Conservation (phyloP, 2,329 filamentous ascomycete species). For the Cercospora brassicicola region DNA sequence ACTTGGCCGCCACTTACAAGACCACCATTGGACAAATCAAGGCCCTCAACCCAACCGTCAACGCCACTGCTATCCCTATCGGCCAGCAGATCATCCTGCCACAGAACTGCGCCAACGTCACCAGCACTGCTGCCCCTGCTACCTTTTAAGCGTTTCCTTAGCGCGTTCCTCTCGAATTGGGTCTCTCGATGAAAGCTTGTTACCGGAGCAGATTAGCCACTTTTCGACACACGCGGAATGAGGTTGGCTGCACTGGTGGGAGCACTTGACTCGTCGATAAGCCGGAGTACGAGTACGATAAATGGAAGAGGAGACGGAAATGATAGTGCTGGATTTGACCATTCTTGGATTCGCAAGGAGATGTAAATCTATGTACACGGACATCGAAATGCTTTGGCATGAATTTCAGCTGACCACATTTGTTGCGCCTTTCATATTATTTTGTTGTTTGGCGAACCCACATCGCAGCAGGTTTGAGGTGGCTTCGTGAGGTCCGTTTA, state of each 20-base stretch:
- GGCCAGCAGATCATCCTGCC: conserved; percentile 24
- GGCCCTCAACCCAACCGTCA: conserved; percentile 28
- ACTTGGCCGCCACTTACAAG: conserved; percentile 25
- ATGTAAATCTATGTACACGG: neutral
- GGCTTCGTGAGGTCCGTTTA: neutral
- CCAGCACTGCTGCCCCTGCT: neutral
- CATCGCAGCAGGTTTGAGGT: neutral
- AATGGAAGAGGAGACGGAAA: neutral
- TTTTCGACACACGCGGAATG: neutral
- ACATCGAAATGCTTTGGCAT: neutral
- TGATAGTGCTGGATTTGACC: neutral
- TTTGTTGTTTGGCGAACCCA: neutral
- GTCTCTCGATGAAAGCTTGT: neutral
- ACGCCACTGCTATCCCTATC: conserved; percentile 20
- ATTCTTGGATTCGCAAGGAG: neutral
- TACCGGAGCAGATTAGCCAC: neutral
- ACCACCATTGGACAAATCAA: conserved; percentile 31
- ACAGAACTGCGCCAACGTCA: conserved; percentile 11
- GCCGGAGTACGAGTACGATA: neutral
- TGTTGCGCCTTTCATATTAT: neutral
- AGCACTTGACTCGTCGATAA: neutral
- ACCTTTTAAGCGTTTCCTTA: neutral
- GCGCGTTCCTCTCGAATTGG: neutral
- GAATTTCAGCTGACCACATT: neutral
- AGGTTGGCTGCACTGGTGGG: neutral